Percentiles rank a stretch among this genome's conserved stretches.
These are phyloP conservation scores for Hymenoscyphus repandus DNA, from an alignment of 2,329 filamentous ascomycete species.

Conservation along the genomic window DNA sequence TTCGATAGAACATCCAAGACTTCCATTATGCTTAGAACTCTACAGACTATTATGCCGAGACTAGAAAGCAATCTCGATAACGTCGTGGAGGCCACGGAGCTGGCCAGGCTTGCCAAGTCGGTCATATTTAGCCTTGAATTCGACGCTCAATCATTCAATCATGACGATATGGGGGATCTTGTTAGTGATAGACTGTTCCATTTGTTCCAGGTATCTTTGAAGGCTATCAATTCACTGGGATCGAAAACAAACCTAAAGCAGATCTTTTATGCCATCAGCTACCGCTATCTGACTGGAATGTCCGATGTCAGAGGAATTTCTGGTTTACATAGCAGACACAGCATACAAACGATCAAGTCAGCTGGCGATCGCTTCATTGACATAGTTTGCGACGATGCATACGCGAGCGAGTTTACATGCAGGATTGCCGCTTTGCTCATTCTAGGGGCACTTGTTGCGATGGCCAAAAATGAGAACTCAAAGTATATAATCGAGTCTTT, in stretches of 20 bases:
- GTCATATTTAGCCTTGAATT: slow-evolving; percentile 68
- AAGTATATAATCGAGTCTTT: slow-evolving; percentile 73
- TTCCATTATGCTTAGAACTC: slow-evolving; percentile 75
- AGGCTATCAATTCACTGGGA: slow-evolving; percentile 70
- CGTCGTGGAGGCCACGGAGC: slow-evolving; percentile 64
- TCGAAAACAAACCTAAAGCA: slow-evolving; percentile 69
- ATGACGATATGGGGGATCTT: slow-evolving; percentile 57
- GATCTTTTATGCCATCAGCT: slow-evolving; percentile 87
- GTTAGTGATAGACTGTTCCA: slow-evolving; percentile 87
- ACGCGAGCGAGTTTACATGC: slow-evolving; percentile 73
- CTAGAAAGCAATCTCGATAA: slow-evolving; percentile 71
- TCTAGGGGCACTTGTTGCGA: slow-evolving; percentile 69
- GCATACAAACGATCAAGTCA: slow-evolving; percentile 66
- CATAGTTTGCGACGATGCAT: slow-evolving; percentile 87
- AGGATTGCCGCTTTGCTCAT: slow-evolving; percentile 82
- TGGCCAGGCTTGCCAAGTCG: slow-evolving; percentile 70
- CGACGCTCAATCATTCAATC: slow-evolving; percentile 36
- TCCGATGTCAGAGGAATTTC: slow-evolving; percentile 47
- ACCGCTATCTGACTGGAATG: slow-evolving; percentile 74
- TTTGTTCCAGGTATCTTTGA: slow-evolving; percentile 81
- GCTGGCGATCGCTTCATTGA: slow-evolving; percentile 80
- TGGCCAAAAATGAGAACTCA: slow-evolving; percentile 68
- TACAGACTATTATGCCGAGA: slow-evolving; percentile 84
- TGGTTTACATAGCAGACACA: slow-evolving; percentile 42
- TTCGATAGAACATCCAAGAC: slow-evolving; percentile 68